Percentiles rank a stretch among this genome's conserved stretches.
Evolutionary conservation across 2,329 filamentous ascomycete genomes (phyloP).

Genomic region (Magnaporthiopsis rhizophila): DNA sequence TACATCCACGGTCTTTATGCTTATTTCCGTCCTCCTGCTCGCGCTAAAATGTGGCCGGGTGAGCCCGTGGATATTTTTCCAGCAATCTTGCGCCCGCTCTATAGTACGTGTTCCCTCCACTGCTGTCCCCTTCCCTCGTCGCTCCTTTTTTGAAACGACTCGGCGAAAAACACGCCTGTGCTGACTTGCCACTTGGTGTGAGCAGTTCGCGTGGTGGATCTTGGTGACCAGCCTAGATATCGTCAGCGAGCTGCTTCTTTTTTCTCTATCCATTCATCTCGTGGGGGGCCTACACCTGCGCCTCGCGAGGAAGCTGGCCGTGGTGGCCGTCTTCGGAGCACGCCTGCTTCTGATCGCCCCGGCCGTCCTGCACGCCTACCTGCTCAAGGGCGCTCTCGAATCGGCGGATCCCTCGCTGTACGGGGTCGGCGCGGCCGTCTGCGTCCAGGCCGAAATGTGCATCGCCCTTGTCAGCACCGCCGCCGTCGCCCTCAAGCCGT

Average conservation of each 20-base stretch:
- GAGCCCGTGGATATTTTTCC: conserved; percentile 26
- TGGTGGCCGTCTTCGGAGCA: conserved; percentile 31
- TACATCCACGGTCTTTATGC: conserved; percentile 26
- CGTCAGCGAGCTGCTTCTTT: conserved; percentile 27
- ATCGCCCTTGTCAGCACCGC: conserved; percentile 32
- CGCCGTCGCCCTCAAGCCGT: conserved; percentile 34
- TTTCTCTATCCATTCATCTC: conserved; percentile 27
- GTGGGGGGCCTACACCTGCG: conserved; percentile 30
- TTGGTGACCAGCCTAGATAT: conserved; percentile 30
- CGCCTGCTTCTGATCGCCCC: conserved; percentile 34
- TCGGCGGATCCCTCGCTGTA: conserved; percentile 28
- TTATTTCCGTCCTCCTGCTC: conserved; percentile 31
- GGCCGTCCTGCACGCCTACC: conserved; percentile 28
- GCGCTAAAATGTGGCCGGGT: conserved; percentile 30
- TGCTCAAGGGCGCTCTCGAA: conserved; percentile 20
- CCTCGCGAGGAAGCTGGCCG: conserved; percentile 26
- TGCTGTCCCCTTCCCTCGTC: no score
- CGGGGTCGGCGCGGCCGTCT: conserved; percentile 25
- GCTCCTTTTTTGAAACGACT: no score
- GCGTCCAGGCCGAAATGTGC: conserved; percentile 31
- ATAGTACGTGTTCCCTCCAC: not conserved
- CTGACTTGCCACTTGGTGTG: conserved; percentile 18
- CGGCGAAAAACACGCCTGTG: no score
- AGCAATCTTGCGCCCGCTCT: not conserved
- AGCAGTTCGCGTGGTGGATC: conserved; percentile 25